Evolutionary conservation across 2,329 filamentous ascomycete species (phyloP).

Genomic region (Cryphonectria nitschkei): DNA sequence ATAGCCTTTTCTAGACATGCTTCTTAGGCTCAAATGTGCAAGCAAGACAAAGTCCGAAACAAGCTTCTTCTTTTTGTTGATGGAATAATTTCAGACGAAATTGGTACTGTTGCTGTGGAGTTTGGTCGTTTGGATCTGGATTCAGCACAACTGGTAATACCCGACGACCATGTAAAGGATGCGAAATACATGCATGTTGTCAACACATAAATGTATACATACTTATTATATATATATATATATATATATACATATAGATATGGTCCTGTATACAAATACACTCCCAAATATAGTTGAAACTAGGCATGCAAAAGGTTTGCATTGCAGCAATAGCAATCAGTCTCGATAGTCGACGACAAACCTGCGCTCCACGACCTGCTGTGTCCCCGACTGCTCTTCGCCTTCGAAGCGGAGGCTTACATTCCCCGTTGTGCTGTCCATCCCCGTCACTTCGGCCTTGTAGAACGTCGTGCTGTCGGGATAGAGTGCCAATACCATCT

Average conservation of each 20-base stretch:
- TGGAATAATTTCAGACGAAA: no score
- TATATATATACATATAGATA: not conserved
- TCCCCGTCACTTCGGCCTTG: slow-evolving; percentile 78
- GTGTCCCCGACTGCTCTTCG: slow-evolving; percentile 72
- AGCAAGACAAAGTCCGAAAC: no score
- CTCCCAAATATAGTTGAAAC: no score
- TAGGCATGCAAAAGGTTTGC: no score
- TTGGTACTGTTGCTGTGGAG: no score
- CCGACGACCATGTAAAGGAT: not conserved
- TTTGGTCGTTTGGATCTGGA: no score
- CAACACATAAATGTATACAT: not conserved
- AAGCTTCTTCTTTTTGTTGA: no score
- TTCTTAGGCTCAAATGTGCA: no score
- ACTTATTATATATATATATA: not conserved
- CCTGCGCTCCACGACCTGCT: slow-evolving; percentile 75
- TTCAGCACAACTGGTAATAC: no score
- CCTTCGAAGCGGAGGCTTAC: slow-evolving; percentile 78
- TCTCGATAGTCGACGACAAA: slow-evolving; percentile 74
- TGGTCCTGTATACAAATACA: no score
- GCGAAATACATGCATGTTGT: no score
- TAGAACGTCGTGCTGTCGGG: slow-evolving; percentile 87
- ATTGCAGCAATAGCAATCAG: slow-evolving; percentile 3
- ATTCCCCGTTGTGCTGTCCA: slow-evolving; percentile 54
- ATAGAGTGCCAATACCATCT: slow-evolving; percentile 77
- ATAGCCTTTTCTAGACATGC: no score